phyloP scores from a whole-genome alignment of 2,329 filamentous ascomycete species.

The Monosporascus cannonballus region DNA sequence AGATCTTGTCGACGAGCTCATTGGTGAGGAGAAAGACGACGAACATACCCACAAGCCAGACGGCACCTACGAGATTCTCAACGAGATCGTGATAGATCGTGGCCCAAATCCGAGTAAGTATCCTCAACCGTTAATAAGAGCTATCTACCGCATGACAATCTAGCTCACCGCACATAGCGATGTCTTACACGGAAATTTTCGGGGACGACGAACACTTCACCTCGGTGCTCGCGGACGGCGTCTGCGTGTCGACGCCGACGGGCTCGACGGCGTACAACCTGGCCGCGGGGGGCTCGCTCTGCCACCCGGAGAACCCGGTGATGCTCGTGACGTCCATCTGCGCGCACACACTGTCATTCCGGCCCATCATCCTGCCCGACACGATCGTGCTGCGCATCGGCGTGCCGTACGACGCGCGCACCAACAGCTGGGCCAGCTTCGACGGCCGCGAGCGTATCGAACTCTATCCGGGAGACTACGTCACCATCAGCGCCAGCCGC shows the following conservation, averaged over 20 bases:
- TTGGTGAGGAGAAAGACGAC: slow-evolving; percentile 79
- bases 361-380: slow-evolving; percentile 93
- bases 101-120: slow-evolving; percentile 83
- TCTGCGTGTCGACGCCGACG: slow-evolving; percentile 91
- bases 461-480: slow-evolving; percentile 72
- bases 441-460: slow-evolving; percentile 88
- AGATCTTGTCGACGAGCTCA: slow-evolving; percentile 83
- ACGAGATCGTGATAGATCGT: slow-evolving; percentile 93
- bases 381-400: slow-evolving; percentile 90
- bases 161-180: slow-evolving; percentile 47
- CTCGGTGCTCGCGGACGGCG: slow-evolving; percentile 83
- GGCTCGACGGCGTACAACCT: slow-evolving; percentile 95
- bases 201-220: slow-evolving; percentile 95
- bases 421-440: slow-evolving; percentile 94
- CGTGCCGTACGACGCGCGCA: slow-evolving; percentile 89
- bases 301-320: slow-evolving; percentile 93
- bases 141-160: not conserved
- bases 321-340: slow-evolving; percentile 93
- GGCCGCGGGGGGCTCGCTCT: slow-evolving; percentile 88
- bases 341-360: slow-evolving; percentile 89
- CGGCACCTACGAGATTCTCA: slow-evolving; percentile 82
- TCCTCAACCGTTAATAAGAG: not conserved
- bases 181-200: slow-evolving; percentile 89
- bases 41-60: slow-evolving; percentile 81
- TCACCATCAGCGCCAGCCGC: slow-evolving; percentile 73